These are phyloP conservation scores for Fusarium haematococcum DNA, from an alignment of 2,329 filamentous ascomycete species.

Conservation along the genomic window DNA sequence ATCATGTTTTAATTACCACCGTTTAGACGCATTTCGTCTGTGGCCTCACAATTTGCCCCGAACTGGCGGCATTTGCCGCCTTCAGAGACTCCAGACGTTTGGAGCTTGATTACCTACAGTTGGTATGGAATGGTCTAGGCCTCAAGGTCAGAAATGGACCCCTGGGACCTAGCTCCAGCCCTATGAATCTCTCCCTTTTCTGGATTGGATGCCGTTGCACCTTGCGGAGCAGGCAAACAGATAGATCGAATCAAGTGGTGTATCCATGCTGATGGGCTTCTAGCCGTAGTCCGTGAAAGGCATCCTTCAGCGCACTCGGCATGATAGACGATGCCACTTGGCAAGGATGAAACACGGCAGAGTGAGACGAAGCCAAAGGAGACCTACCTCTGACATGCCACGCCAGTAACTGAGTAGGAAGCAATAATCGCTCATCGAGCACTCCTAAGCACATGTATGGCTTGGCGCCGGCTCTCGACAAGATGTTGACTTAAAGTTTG, in stretches of 20 bases:
- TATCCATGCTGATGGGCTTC: neutral
- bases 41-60: neutral
- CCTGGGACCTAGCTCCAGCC: constrained; percentile 2
- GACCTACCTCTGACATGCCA: neutral
- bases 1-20: constrained; percentile 2
- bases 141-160: neutral
- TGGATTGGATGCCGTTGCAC: neutral
- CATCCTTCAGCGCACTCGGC: neutral
- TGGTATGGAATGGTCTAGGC: constrained; percentile 12
- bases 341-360: neutral
- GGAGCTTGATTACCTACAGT: neutral
- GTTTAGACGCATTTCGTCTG: neutral
- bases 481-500: constrained; percentile 18
- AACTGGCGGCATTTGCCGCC: neutral
- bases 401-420: neutral
- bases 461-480: neutral
- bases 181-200: neutral
- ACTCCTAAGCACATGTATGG: neutral
- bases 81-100: constrained; percentile 1
- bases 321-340: neutral
- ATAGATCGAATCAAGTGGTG: neutral
- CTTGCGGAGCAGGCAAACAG: neutral
- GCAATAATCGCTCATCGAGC: neutral
- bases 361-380: neutral
- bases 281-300: neutral